Conservation (phyloP, 495 filamentous ascomycete genomes). For the Lasiosphaeria miniovina region DNA sequence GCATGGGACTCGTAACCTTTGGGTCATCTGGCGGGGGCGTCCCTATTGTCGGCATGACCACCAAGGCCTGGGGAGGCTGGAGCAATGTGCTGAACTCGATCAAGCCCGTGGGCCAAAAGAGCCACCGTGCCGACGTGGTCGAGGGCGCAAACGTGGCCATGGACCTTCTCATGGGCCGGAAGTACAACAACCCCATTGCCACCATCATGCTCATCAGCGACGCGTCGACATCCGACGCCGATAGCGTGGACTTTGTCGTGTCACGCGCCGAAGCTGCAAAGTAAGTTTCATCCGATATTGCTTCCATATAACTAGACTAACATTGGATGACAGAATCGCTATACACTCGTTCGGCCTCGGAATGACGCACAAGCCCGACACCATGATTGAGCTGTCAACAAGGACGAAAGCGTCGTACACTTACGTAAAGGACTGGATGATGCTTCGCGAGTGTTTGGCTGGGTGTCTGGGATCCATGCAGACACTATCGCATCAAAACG, state of each 20-base stretch:
- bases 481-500: conserved; percentile 96
- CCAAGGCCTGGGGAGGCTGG: conserved; percentile 92
- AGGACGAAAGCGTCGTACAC: conserved; percentile 96
- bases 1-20: conserved; percentile 97
- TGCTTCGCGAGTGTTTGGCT: conserved; percentile 94
- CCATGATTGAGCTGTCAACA: conserved; percentile 95
- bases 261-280: conserved; percentile 98
- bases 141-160: conserved; percentile 98
- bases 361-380: conserved; percentile 96
- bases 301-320: conserved; percentile 10
- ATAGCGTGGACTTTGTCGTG: conserved; percentile 97
- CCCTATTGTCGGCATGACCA: conserved; percentile 95
- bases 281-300: conserved; percentile 48
- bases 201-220: conserved; percentile 98
- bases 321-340: conserved; percentile 60
- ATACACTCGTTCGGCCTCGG: conserved; percentile 97
- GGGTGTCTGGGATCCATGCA: conserved; percentile 94
- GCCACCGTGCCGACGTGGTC: conserved; percentile 91
- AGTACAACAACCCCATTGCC: conserved; percentile 92
- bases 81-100: conserved; percentile 82
- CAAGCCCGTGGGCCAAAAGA: conserved; percentile 93
- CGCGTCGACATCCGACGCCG: conserved; percentile 93
- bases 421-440: conserved; percentile 99
- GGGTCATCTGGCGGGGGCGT: conserved; percentile 92
- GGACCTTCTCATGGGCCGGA: conserved; percentile 97